phyloP scores from a whole-genome alignment of 2,329 filamentous ascomycete genomes.

The Exserohilum rostratum region DNA sequence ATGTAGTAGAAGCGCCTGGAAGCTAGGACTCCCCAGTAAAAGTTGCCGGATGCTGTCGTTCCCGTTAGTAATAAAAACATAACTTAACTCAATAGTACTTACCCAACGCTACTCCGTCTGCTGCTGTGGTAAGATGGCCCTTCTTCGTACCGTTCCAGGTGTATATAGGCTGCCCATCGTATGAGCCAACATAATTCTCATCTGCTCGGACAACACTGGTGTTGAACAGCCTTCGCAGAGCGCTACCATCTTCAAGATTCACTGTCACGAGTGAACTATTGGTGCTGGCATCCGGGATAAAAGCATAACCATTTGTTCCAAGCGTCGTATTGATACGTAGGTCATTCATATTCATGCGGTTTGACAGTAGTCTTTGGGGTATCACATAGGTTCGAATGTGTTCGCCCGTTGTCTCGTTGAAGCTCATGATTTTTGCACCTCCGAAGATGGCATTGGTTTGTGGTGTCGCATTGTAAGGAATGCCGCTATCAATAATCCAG shows the following conservation, averaged over 20 bases:
- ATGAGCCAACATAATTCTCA: slow-evolving; percentile 49
- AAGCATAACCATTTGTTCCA: slow-evolving; percentile 47
- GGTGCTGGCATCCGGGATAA: slow-evolving; percentile 50
- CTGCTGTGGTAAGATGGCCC: slow-evolving; percentile 37
- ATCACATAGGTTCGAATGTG: slow-evolving; percentile 49
- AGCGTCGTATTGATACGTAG: slow-evolving; percentile 53
- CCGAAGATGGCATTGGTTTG: slow-evolving; percentile 35
- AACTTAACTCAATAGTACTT: neutral
- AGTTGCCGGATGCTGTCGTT: slow-evolving; percentile 43
- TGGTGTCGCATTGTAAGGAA: slow-evolving; percentile 36
- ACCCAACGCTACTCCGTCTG: slow-evolving; percentile 49
- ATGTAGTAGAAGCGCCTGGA: slow-evolving; percentile 52
- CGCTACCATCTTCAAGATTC: slow-evolving; percentile 46
- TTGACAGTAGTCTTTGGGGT: slow-evolving; percentile 41
- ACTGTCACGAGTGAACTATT: slow-evolving; percentile 49
- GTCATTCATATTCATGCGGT: slow-evolving; percentile 52
- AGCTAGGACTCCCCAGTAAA: slow-evolving; percentile 53
- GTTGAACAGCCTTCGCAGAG: slow-evolving; percentile 47
- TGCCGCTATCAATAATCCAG: slow-evolving; percentile 53
- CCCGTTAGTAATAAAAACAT: neutral
- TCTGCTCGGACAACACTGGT: slow-evolving; percentile 48
- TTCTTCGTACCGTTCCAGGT: slow-evolving; percentile 47
- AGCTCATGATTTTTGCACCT: slow-evolving; percentile 53
- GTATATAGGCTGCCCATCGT: slow-evolving; percentile 44
- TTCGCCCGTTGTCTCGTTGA: slow-evolving; percentile 42